Conservation (phyloP, 208 protist species). For the Acanthamoeba polyphaga region DNA sequence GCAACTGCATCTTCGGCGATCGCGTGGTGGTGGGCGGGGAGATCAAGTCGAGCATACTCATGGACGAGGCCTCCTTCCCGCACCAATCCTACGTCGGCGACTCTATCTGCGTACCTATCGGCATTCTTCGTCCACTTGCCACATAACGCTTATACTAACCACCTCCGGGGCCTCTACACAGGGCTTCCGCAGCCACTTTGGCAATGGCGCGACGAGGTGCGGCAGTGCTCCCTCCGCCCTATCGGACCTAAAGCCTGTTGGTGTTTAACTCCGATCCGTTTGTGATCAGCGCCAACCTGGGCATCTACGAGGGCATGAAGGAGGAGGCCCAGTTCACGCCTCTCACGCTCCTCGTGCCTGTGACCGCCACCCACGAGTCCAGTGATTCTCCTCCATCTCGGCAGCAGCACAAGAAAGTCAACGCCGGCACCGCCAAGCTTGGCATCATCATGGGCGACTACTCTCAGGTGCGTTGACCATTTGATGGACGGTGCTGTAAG, state of each 20-base stretch:
- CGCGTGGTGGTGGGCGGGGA: conserved; percentile 23
- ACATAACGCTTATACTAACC: not conserved
- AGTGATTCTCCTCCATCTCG: not conserved
- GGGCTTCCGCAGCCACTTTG: conserved; percentile 39
- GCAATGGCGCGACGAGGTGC: conserved; percentile 34
- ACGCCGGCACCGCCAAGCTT: not conserved
- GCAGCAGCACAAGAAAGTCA: not conserved
- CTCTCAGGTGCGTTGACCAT: not conserved
- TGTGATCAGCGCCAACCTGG: not conserved
- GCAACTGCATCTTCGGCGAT: conserved; percentile 21
- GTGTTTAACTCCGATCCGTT: not conserved
- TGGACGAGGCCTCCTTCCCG: conserved; percentile 25
- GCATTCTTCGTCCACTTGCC: not conserved
- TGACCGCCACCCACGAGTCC: not conserved
- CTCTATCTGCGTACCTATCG: not conserved
- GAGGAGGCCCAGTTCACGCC: not conserved
- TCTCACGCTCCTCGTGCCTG: not conserved
- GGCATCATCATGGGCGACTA: conserved; percentile 55
- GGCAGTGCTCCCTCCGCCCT: no score
- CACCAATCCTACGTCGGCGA: conserved; percentile 41
- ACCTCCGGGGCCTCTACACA: not conserved
- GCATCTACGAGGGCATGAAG: conserved; percentile 53
- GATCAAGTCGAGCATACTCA: conserved; percentile 25
- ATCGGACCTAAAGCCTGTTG: not conserved
- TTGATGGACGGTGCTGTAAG: no score